phyloP scores from a whole-genome alignment of 2,329 filamentous ascomycete genomes.

The Lasiodiplodia gonubiensis region DNA sequence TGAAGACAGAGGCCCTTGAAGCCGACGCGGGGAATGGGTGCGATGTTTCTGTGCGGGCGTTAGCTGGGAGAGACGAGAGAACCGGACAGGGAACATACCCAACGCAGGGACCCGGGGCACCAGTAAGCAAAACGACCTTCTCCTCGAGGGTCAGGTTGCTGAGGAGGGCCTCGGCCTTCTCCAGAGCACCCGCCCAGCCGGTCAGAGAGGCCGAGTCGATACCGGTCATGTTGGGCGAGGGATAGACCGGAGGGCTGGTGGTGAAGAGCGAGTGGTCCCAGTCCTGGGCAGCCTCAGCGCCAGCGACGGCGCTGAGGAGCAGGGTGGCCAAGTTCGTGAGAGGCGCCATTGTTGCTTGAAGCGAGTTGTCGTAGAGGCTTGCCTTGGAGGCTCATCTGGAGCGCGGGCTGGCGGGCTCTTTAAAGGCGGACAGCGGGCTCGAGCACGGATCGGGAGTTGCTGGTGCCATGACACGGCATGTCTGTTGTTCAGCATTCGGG shows the following conservation, averaged over 20 bases:
- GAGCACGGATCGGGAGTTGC: not conserved
- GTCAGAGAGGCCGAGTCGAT: slow-evolving; percentile 13
- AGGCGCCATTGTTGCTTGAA: slow-evolving; percentile 28
- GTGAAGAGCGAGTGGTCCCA: slow-evolving; percentile 31
- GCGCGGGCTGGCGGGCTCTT: slow-evolving; percentile 7
- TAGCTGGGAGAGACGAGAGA: not conserved
- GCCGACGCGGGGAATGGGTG: slow-evolving; percentile 44
- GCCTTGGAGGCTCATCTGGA: not conserved
- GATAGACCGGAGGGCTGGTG: slow-evolving; percentile 31
- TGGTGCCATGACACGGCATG: not conserved
- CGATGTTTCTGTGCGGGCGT: slow-evolving; percentile 36
- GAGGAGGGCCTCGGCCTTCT: slow-evolving; percentile 44
- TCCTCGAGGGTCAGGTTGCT: slow-evolving; percentile 46
- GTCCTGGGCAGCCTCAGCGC: slow-evolving; percentile 26
- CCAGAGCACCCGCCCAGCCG: slow-evolving; percentile 44
- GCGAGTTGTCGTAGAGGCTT: slow-evolving; percentile 20
- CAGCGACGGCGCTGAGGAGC: slow-evolving; percentile 24
- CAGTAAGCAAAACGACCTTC: slow-evolving; percentile 48
- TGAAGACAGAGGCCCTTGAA: slow-evolving; percentile 50
- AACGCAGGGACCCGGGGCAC: slow-evolving; percentile 43
- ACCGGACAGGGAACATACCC: slow-evolving; percentile 32
- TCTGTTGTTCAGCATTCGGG: not conserved
- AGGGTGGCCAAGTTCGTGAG: slow-evolving; percentile 24
- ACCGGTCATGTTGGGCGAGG: slow-evolving; percentile 30
- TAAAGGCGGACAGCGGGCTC: not conserved